Evolutionary conservation across 257 asterid species (phyloP), one percentile per base, ranked within the genome.

Genomic region (Plantago major): DNA sequence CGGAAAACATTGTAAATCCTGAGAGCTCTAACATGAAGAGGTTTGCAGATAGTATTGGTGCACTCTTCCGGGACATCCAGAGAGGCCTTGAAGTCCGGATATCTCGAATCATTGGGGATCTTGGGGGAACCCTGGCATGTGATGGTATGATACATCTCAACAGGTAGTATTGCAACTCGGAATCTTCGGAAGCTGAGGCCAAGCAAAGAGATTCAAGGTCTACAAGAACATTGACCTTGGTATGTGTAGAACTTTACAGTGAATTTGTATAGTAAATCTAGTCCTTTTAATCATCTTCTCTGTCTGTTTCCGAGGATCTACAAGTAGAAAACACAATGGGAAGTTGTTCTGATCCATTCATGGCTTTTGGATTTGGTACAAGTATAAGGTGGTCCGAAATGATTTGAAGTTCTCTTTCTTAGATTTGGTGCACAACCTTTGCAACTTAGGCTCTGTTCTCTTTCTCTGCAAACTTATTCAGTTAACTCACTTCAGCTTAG

Each of bases 41-140:
- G 44, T 89, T 89, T 60, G 81, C 86, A 12, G 96, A 89, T 66
- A 79, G 75, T 19, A 78, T 92, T 47, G 76, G 81, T 71, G 74
- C 82, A 16, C 87, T 84, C 47, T 84, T 89, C 58, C 71, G 71
- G 60, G 97, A 92, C 79, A 94, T 89, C 28, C 97, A 92, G 61
- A 77, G 91, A 61, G 99, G 99, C 8, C 93, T 89, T 44, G 99
- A 86, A 66, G 84, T 92, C 22, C 81, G 95, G 47, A 72, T 92
- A 78, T 79, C 97, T 11, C 83, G 96, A 68, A 87, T 82, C 15
- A 92, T 92, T 3, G 99, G 97, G 10, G 95, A 87, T 72, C 88
- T 89, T 46, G 96, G 74, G 30, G 97, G 97, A 42, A 83, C 95
- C 19, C 66, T 89, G 54, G 95, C 99, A 19, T 81, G 83, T 67